Percentiles rank a stretch among this genome's conserved stretches.
phyloP scores from a whole-genome alignment of 768 basidiomycete species.

The Rhodotorula diobovata region DNA sequence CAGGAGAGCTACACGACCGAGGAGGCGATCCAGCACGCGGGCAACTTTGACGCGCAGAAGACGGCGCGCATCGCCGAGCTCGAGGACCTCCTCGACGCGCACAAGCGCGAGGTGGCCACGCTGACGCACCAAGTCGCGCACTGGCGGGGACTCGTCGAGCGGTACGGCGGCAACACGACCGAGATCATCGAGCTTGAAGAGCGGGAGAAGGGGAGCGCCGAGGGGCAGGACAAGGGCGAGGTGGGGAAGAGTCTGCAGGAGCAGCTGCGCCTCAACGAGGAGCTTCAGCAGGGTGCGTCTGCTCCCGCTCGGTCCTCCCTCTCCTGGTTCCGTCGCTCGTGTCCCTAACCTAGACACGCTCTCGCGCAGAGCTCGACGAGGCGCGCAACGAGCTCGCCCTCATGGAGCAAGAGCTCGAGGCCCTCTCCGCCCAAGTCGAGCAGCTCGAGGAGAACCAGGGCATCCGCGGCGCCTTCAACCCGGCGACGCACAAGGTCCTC shows the following conservation, averaged over 20 bases:
- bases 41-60: slow-evolving; percentile 32
- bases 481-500: slow-evolving; percentile 39
- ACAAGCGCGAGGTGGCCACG: slow-evolving; percentile 25
- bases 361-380: slow-evolving; percentile 33
- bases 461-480: slow-evolving; percentile 41
- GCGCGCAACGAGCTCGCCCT: slow-evolving; percentile 24
- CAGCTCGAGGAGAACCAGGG: slow-evolving; percentile 40
- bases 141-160: slow-evolving; percentile 34
- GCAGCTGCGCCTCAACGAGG: slow-evolving; percentile 32
- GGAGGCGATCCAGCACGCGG: slow-evolving; percentile 31
- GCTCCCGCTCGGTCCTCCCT: too few species aligned
- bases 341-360: too few species aligned
- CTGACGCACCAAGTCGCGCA: slow-evolving; percentile 25
- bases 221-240: background rate
- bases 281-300: slow-evolving; percentile 26
- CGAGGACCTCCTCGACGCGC: slow-evolving; percentile 33
- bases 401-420: slow-evolving; percentile 36
- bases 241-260: slow-evolving; percentile 17
- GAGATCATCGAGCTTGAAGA: slow-evolving; percentile 32
- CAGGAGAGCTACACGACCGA: slow-evolving; percentile 39
- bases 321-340: too few species aligned
- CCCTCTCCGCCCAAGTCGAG: slow-evolving; percentile 39
- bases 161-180: slow-evolving; percentile 38
- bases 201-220: slow-evolving; percentile 3
- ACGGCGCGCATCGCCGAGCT: slow-evolving; percentile 35